A percentile compares a stretch with the other conserved stretches of the same genome.
Evolutionary conservation across 495 filamentous ascomycete species (phyloP).

Genomic region (Podospora fimiseda): DNA sequence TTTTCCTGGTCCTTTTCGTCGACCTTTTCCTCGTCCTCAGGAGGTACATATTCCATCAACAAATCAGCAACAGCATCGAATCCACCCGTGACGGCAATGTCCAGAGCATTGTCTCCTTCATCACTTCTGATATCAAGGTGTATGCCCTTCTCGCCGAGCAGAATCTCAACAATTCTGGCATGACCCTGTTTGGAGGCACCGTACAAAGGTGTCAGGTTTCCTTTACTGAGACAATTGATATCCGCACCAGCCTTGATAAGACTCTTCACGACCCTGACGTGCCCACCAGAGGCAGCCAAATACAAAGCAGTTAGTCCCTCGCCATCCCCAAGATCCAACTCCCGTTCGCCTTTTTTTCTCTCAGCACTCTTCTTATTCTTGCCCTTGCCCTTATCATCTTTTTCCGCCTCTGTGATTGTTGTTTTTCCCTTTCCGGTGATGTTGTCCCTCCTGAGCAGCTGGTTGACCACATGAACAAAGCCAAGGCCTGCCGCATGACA

Average conservation of each 20-base stretch:
- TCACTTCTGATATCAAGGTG: not conserved
- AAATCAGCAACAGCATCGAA: not conserved
- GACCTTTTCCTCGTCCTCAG: too few species aligned
- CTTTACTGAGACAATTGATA: not conserved
- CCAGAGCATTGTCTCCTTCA: not conserved
- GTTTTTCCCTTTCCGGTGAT: too few species aligned
- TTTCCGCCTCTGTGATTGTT: too few species aligned
- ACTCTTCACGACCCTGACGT: not conserved
- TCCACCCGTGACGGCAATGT: not conserved
- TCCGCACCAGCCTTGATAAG: not conserved
- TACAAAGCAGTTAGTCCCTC: not conserved
- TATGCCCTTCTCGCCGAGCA: not conserved
- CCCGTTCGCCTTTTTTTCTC: not conserved
- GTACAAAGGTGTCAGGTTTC: not conserved
- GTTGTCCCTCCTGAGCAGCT: not conserved
- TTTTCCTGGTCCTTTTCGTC: not conserved
- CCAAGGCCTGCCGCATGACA: not conserved
- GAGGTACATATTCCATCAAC: constrained; percentile 2
- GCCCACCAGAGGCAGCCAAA: not conserved
- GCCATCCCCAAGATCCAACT: not conserved
- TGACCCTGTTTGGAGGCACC: not conserved
- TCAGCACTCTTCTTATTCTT: not conserved
- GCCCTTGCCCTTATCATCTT: not conserved
- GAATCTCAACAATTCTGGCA: constrained; percentile 1
- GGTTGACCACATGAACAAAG: not conserved